Evolutionary conservation across 768 basidiomycete genomes (phyloP).

Genomic region (Phlegmacium glaucopus): DNA sequence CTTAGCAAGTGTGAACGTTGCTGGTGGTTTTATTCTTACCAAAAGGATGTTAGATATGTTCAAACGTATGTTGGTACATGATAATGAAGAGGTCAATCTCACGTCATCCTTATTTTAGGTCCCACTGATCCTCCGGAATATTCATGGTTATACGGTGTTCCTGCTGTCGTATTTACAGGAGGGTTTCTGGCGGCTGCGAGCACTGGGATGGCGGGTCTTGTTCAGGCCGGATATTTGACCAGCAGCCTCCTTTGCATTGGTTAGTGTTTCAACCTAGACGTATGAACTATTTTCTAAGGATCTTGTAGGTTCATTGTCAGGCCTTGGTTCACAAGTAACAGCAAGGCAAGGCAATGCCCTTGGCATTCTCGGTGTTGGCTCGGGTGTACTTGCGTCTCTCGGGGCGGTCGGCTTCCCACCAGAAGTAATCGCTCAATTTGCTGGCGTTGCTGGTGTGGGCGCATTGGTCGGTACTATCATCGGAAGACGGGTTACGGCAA

Average conservation of each 20-base stretch:
- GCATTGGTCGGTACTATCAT: conserved; percentile 67
- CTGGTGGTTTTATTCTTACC: conserved; percentile 86
- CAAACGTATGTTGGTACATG: conserved; percentile 50
- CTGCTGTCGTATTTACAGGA: conserved; percentile 78
- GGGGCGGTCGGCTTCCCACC: conserved; percentile 81
- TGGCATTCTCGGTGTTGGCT: conserved; percentile 82
- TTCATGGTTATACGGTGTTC: conserved; percentile 76
- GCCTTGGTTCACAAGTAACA: conserved; percentile 74
- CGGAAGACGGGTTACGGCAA: conserved; percentile 81
- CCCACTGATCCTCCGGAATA: conserved; percentile 87
- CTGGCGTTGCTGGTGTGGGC: conserved; percentile 71
- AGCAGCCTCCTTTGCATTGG: conserved; percentile 87
- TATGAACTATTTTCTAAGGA: conserved; percentile 1
- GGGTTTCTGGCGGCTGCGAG: conserved; percentile 80
- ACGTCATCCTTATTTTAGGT: conserved; percentile 36
- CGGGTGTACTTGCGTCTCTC: conserved; percentile 78
- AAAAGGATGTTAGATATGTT: conserved; percentile 95
- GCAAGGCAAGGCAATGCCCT: conserved; percentile 86
- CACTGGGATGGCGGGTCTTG: conserved; percentile 81
- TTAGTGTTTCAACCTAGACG: conserved; percentile 18
- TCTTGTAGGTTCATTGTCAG: conserved; percentile 66
- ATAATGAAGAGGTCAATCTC: neutral
- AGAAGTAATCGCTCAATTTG: conserved; percentile 75
- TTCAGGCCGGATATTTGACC: conserved; percentile 84
- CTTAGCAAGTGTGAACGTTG: conserved; percentile 83